These are phyloP conservation scores for Salix caprea DNA, from an alignment of 345 rosid species.

Conservation along the genomic window DNA sequence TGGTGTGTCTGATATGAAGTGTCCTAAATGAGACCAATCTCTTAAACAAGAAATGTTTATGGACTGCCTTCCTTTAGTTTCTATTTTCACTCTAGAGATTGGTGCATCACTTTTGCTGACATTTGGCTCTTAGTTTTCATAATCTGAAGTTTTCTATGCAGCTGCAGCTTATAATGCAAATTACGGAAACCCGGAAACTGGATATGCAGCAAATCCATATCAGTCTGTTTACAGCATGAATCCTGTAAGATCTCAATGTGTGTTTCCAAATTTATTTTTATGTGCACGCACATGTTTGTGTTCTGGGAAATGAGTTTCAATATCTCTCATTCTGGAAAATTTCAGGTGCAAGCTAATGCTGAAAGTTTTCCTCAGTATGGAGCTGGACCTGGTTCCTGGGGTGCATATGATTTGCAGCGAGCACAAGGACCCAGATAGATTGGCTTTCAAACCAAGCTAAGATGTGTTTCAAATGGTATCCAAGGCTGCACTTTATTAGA, in stretches of 20 bases:
- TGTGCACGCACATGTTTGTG: not conserved
- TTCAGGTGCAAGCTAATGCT: conserved; percentile 54
- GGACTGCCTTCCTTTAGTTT: not conserved
- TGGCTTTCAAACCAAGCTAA: conserved; percentile 19
- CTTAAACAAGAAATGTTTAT: not conserved
- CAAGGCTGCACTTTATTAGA: conserved; percentile 38
- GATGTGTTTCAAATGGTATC: conserved; percentile 34
- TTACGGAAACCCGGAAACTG: conserved; percentile 64
- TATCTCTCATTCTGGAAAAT: conserved; percentile 3
- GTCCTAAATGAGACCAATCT: not conserved
- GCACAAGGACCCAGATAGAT: conserved; percentile 72
- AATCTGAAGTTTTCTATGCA: conserved; percentile 21
- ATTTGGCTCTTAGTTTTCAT: not conserved
- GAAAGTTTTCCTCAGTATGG: conserved; percentile 78
- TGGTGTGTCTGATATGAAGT: not conserved
- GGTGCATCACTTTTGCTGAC: not conserved
- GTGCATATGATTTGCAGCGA: conserved; percentile 62
- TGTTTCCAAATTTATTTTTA: not conserved
- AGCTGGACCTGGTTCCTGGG: conserved; percentile 59
- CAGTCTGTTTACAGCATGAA: conserved; percentile 65
- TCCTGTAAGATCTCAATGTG: conserved; percentile 51
- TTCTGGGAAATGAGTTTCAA: not conserved
- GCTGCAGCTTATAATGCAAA: conserved; percentile 55
- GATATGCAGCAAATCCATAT: conserved; percentile 58
- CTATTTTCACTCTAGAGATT: not conserved